These are phyloP conservation scores for Macrophomina phaseolina DNA, from an alignment of 2,329 filamentous ascomycete species.

Conservation along the genomic window DNA sequence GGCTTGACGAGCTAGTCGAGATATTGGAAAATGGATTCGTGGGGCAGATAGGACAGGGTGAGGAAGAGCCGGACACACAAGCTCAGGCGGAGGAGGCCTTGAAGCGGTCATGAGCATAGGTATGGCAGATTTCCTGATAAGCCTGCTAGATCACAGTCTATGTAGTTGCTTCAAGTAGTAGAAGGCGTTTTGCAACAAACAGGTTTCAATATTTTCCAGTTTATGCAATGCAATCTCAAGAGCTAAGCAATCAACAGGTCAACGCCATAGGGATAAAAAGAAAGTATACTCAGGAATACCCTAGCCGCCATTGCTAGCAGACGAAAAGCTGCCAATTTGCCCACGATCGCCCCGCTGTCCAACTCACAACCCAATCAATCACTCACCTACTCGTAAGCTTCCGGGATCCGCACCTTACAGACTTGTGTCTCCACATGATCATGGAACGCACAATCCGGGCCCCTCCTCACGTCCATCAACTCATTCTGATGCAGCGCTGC, in stretches of 20 bases:
- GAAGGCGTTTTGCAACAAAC: too few relatives aligned
- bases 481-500: slow-evolving; percentile 36
- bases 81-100: slow-evolving; percentile 34
- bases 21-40: slow-evolving; percentile 78
- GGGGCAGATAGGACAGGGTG: slow-evolving; percentile 49
- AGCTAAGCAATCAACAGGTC: too few relatives aligned
- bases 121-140: background rate
- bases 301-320: too few relatives aligned
- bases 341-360: too few relatives aligned
- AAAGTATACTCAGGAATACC: too few relatives aligned
- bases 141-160: too few relatives aligned
- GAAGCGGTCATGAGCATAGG: slow-evolving; percentile 13
- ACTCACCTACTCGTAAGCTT: slow-evolving; percentile 18
- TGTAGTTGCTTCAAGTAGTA: too few relatives aligned
- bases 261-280: too few relatives aligned
- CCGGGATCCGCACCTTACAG: slow-evolving; percentile 6
- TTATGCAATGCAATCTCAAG: background rate
- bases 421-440: slow-evolving; percentile 34
- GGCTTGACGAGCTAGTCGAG: slow-evolving; percentile 76
- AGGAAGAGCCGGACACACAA: slow-evolving; percentile 37
- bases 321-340: too few relatives aligned
- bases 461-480: slow-evolving; percentile 37
- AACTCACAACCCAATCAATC: too few relatives aligned
- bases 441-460: slow-evolving; percentile 38
- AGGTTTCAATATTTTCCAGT: background rate